Evolutionary conservation across 345 rosid species (phyloP).

Genomic region (Draba incana): DNA sequence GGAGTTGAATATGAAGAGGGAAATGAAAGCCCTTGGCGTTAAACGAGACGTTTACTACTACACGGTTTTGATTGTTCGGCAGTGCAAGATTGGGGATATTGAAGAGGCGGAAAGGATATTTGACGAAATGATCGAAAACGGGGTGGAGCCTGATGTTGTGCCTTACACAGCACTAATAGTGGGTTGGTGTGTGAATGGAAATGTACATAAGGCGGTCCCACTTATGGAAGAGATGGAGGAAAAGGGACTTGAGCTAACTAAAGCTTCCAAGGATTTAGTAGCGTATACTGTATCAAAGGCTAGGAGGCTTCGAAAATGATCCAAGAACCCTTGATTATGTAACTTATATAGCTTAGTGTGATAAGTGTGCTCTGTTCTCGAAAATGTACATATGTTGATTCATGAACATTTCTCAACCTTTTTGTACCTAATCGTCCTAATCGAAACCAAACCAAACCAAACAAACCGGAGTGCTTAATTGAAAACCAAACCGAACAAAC

Average conservation of each 20-base stretch:
- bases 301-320: conserved; percentile 1
- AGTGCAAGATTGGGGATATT: conserved; percentile 56
- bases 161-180: conserved; percentile 62
- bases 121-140: conserved; percentile 55
- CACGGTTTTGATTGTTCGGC: conserved; percentile 60
- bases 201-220: conserved; percentile 36
- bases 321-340: background rate
- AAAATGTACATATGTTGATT: no score
- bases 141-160: conserved; percentile 61
- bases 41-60: conserved; percentile 60
- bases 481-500: no score
- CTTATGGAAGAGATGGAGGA: conserved; percentile 49
- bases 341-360: no score
- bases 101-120: conserved; percentile 51
- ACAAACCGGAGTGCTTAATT: no score
- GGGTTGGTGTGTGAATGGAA: conserved; percentile 36
- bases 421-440: no score
- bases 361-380: no score
- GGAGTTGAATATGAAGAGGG: conserved; percentile 41
- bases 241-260: conserved; percentile 46
- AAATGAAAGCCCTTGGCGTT: conserved; percentile 51
- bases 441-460: no score
- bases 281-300: no score
- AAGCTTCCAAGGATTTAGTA: background rate
- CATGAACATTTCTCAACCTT: no score